These are phyloP conservation scores for Rhizopus arrhizus DNA, from an alignment of 371 early-diverging fungal species.

Conservation along the genomic window DNA sequence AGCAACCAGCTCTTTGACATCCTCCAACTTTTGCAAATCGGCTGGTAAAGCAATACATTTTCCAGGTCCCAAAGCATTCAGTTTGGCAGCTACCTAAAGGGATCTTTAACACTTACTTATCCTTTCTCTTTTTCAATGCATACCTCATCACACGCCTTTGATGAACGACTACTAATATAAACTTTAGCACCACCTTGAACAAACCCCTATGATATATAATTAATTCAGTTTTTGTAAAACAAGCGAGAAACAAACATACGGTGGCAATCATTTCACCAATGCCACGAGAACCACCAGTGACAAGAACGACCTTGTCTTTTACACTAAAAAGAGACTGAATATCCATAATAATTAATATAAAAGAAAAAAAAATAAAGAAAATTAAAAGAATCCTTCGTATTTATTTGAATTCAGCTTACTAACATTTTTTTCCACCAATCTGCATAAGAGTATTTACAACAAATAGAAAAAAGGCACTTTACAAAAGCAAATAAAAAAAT, in stretches of 20 bases:
- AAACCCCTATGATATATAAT: constrained; percentile 56
- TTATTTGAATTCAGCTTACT: constrained; percentile 6
- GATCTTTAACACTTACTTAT: neutral
- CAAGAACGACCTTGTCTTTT: constrained; percentile 85
- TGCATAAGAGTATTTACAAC: neutral
- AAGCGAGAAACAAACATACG: constrained; percentile 24
- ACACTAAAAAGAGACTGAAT: constrained; percentile 71
- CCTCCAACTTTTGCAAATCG: constrained; percentile 71
- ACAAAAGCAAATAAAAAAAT: neutral
- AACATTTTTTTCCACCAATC: neutral
- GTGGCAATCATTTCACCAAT: constrained; percentile 76
- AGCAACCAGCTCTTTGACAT: constrained; percentile 61
- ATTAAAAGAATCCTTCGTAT: neutral
- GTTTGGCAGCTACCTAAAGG: constrained; percentile 51
- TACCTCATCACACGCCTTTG: constrained; percentile 62
- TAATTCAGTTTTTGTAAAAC: neutral
- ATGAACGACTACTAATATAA: constrained; percentile 74
- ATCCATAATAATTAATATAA: constrained; percentile 43
- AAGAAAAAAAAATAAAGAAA: constrained; percentile 1
- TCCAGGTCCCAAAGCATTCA: constrained; percentile 69
- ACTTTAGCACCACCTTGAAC: constrained; percentile 76
- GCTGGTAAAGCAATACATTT: constrained; percentile 75
- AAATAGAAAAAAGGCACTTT: neutral
- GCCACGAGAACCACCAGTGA: constrained; percentile 89
- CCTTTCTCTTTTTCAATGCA: neutral